Evolutionary conservation across 345 rosid genomes (phyloP).

Genomic region (Eucalyptus curtisii): DNA sequence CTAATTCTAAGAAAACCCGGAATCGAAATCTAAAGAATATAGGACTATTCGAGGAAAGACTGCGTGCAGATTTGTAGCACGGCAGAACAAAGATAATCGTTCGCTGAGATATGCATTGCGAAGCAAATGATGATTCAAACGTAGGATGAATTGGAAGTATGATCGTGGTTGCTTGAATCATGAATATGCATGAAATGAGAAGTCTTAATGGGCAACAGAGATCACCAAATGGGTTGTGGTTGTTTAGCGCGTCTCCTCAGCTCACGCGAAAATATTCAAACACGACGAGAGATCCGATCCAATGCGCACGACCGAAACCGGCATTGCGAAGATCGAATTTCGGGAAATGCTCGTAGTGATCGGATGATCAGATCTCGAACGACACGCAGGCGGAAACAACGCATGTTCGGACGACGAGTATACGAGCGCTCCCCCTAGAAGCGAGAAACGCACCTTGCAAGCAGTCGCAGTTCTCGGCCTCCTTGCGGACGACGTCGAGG

Average conservation of each 20-base stretch:
- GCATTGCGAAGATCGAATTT: background rate
- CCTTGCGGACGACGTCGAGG: conserved; percentile 95
- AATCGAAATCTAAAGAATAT: background rate
- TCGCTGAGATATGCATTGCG: background rate
- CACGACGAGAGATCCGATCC: background rate
- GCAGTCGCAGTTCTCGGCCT: conserved; percentile 97
- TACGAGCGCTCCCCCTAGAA: background rate
- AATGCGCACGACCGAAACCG: background rate
- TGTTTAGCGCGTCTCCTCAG: background rate
- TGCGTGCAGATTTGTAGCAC: background rate
- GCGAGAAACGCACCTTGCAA: conserved; percentile 51
- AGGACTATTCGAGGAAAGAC: background rate
- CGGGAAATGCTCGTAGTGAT: background rate
- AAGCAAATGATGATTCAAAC: background rate
- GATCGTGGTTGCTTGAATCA: background rate
- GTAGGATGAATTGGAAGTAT: background rate
- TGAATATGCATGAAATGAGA: background rate
- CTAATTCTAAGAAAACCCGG: background rate
- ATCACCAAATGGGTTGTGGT: background rate
- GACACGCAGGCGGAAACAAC: background rate
- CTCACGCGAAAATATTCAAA: background rate
- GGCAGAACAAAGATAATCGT: background rate
- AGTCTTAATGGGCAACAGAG: background rate
- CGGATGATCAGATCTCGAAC: background rate
- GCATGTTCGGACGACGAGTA: background rate